Evolutionary conservation across 179 eudicot genomes (phyloP), one percentile per base, ranked within the genome.

Genomic region (Beta lomatogona): DNA sequence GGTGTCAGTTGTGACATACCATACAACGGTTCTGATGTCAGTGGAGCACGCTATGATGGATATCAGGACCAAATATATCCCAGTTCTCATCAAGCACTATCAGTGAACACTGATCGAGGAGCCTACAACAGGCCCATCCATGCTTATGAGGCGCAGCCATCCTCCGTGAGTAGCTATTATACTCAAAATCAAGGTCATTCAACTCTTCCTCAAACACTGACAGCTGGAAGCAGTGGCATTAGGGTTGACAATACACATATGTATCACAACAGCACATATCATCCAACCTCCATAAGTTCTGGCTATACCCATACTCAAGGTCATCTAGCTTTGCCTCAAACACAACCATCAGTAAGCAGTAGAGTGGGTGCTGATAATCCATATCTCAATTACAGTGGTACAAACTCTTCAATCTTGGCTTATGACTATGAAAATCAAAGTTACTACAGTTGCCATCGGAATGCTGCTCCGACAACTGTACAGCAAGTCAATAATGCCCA

Each of bases 181-280:
- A 48, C 68, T 22, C 84, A 67, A 67, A 64, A 18, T 71, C 78
- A 80, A 76, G 71, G 75, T 52, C 63, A 15, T 77, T 57, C 50
- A 57, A 13, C 74, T 66, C 18, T 46, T 7, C 59, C 71, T 64
- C 79, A 50, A n/a, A 77, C 79, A 14, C 50, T 44, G 48, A 21
- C 63, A 72, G 52, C 82, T 12, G 74, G 64, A 52, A 67, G 64
- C 63, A 31, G 16, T 73, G 83, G 60, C 4, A 44, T 31, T 52
- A n/a, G 79, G 13, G 83, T 54, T 76, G 69, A 67, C 25, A 55
- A 75, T 41, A 18, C 41, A 45, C 45, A 76, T 58, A 10, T 28
- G 69, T 22, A 50, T 55, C 14, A 73, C 64, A 57, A 9, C 77
- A 28, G n/a, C 15, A 25, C 18, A 22, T 31, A 53, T 45, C 48